Base-by-base conservation (phyloP, 2,329 filamentous ascomycete species). In the Paracoccidioides brasiliensis region DNA sequence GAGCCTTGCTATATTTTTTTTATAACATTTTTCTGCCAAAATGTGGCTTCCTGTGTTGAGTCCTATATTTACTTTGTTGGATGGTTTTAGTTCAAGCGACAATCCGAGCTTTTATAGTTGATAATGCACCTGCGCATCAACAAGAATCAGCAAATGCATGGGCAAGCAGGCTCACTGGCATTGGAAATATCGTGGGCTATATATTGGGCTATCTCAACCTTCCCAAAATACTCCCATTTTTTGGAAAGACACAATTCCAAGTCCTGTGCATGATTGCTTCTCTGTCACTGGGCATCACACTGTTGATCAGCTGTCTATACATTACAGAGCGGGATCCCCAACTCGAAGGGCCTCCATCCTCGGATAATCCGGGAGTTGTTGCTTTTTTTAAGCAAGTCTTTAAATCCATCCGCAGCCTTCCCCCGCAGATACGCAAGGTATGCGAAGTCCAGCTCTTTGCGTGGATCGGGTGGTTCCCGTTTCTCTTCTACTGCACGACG, bases 391-490 rank as follows among this genome's bases (percentile, higher is more conserved):
- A 76, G 61, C 81, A 83, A 63, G 83, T 95, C 2, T 84, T 86
- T 67, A 80, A 78, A 51, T 90, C 90, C 0, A 86, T 95, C 60
- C 82, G 79, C 63, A 80, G 83, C 42, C 76, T 97, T 5, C 90
- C 91, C 0, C 84, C 84, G 0, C 90, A 95, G 70, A 89, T 93
- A 60, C 80, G 80, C 59, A 84, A 82, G 60, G 88, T 96, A 41
- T 96, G 90, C 66, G 74, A 83, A 60, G 85, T 90, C 0, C 87
- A 93, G 67, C 82, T 91, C 63, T 90, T 84, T 58, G 88, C 89
- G 4, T 97, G 90, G 90, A 84, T 96, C 56, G 91, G 89, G 53
- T 96, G 91, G 82, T 97, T 96, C 64, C 90, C 90, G 0, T 90
- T 95, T 69, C 78, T 97, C 2, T 96, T 95, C 73, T 97, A 97